Evolutionary conservation across 1,139 yeast genomes (phyloP), one percentile per base, ranked within the genome.

Genomic region (Pichia sp.): DNA sequence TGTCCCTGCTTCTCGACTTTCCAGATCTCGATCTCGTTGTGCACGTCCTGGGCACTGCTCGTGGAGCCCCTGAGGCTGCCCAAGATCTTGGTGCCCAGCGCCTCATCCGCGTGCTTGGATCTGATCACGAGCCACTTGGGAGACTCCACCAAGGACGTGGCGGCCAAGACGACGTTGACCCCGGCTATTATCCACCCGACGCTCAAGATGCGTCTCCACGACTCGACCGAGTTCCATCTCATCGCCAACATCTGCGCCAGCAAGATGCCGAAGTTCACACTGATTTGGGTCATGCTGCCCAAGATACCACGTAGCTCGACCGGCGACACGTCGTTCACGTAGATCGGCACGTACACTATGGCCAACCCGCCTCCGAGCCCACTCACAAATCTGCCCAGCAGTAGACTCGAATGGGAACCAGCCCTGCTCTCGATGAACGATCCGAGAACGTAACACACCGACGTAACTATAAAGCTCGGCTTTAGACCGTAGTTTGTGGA

Each of bases 351-450:
- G 13, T 87, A 82, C 4, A 93, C 98, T 58, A 93, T 79, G 1
- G 93, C 86, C 8, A 85, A 76, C 4, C 99, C 99, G 8, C 97
- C 95, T 2, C 88, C 96, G 5, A 90, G 55, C 0, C 99, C 99
- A 41, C 87, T 80, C 5, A 88, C 64, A 54, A 90, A 77, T 56
- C 99, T 75, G 0, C 97, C 98, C 13, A 79, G n/a, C 15, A 82
- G 66, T 60, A 92, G 69, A 6, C 68, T 64, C 8, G 58, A 26
- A 57, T 78, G 80, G 11, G 74, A 66, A 49, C 76, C 72, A 15
- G 88, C 75, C 15, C 74, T 62, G 6, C 84, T 82, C 68, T 86
- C 83, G 26, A 87, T 59, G 4, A 79, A 62, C 0, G 96, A 84
- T 0, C 98, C 97, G n/a, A 85, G 36, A 6, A 82, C 68, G 62